Conservation (phyloP, 208 protist genomes). For the Tritrichomonas foetus region DNA sequence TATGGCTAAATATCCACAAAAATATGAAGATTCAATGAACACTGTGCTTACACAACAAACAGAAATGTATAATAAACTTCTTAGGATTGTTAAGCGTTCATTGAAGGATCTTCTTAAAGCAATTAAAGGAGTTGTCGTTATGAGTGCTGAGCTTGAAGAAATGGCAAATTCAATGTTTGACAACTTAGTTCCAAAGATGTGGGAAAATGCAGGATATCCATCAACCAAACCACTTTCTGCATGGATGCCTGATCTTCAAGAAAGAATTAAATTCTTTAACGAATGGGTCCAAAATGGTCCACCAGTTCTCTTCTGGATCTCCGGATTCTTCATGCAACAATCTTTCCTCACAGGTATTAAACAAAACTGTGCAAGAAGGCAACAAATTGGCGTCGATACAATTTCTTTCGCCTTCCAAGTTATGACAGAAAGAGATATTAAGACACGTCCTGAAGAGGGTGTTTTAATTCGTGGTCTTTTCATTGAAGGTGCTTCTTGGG, state of each 20-base stretch:
- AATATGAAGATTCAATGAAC: constrained; percentile 59
- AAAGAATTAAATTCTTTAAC: constrained; percentile 77
- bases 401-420: constrained; percentile 59
- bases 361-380: constrained; percentile 63
- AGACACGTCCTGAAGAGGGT: constrained; percentile 68
- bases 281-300: constrained; percentile 59
- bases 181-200: constrained; percentile 85
- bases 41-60: constrained; percentile 57
- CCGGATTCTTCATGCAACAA: constrained; percentile 78
- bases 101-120: constrained; percentile 84
- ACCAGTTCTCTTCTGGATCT: constrained; percentile 63
- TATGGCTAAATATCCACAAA: constrained; percentile 51
- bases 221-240: constrained; percentile 89
- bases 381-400: constrained; percentile 62
- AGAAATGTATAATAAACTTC: constrained; percentile 56
- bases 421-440: constrained; percentile 60
- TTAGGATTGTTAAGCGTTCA: constrained; percentile 66
- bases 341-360: constrained; percentile 92
- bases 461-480: constrained; percentile 88
- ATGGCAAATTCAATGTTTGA: constrained; percentile 80
- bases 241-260: constrained; percentile 87
- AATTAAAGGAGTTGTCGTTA: constrained; percentile 91
- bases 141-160: constrained; percentile 85
- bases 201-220: constrained; percentile 78
- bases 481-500: constrained; percentile 73